Conservation (phyloP, 2,329 filamentous ascomycete genomes). For the Aureobasidium subglaciale region DNA sequence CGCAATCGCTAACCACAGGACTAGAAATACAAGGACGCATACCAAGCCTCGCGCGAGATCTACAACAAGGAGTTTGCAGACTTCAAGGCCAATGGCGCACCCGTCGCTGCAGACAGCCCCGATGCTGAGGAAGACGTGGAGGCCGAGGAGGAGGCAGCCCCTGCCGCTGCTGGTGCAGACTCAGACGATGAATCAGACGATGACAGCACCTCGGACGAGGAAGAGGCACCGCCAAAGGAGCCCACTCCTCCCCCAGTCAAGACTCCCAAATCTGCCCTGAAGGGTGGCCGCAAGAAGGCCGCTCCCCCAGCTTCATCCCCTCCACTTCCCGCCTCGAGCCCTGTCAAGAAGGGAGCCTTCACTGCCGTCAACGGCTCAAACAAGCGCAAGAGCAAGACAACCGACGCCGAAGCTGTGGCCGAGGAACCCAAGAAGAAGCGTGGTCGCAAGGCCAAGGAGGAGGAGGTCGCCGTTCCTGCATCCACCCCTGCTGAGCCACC, state of each 20-base stretch:
- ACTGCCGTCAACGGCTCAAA: conserved; percentile 19
- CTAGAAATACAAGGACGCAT: conserved; percentile 51
- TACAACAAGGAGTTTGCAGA: conserved; percentile 50
- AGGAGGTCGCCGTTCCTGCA: conserved; percentile 16
- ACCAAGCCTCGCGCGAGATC: conserved; percentile 48
- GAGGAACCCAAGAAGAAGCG: conserved; percentile 28
- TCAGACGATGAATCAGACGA: conserved; percentile 19
- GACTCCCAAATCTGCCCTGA: conserved; percentile 25
- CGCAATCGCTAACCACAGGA: neutral
- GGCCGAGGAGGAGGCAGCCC: conserved; percentile 16
- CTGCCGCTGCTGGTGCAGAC: conserved; percentile 9
- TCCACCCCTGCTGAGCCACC: conserved; percentile 14
- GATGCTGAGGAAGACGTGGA: conserved; percentile 31
- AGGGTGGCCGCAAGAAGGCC: conserved; percentile 26
- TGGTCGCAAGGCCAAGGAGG: conserved; percentile 24
- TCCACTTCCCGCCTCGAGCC: conserved; percentile 19
- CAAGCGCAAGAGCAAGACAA: conserved; percentile 23
- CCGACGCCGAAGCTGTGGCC: conserved; percentile 15
- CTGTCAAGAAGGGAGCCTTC: conserved; percentile 18
- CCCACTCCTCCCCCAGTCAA: conserved; percentile 26
- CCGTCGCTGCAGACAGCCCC: conserved; percentile 33
- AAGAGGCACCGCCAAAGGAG: conserved; percentile 27
- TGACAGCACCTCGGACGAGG: conserved; percentile 28
- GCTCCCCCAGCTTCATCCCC: conserved; percentile 22
- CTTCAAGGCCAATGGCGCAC: conserved; percentile 46